Evolutionary conservation across 176 grass and related monocot species (phyloP).

Genomic region (Eleusine coracana): DNA sequence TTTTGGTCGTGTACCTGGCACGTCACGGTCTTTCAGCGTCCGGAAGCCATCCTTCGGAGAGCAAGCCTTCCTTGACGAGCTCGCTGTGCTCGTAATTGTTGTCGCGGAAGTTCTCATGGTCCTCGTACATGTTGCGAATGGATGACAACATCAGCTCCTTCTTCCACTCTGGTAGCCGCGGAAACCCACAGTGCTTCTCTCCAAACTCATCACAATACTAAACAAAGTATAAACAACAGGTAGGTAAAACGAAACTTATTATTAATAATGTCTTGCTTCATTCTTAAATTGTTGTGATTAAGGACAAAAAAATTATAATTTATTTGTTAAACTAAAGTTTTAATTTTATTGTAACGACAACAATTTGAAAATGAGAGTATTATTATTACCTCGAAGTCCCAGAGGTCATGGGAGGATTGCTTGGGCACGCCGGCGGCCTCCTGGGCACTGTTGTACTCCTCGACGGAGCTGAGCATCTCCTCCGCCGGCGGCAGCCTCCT

Average conservation of each 20-base stretch:
- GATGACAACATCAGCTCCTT: neutral
- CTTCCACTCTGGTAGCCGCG: slow-evolving; percentile 38
- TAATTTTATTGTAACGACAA: too few relatives aligned
- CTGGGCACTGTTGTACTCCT: neutral
- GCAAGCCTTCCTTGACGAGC: neutral
- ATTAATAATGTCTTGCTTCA: too few relatives aligned
- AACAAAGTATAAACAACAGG: too few relatives aligned
- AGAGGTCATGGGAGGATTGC: neutral
- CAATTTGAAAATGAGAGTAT: too few relatives aligned
- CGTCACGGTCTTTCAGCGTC: too few relatives aligned
- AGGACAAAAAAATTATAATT: too few relatives aligned
- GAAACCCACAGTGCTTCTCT: slow-evolving; percentile 16
- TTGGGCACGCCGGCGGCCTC: neutral
- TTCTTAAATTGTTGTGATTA: too few relatives aligned
- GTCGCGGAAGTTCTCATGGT: slow-evolving; percentile 38
- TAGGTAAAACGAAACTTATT: too few relatives aligned
- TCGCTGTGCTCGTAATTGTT: slow-evolving; percentile 11
- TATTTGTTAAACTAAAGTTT: too few relatives aligned
- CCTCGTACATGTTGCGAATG: accelerated
- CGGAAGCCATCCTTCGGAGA: neutral
- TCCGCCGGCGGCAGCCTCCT: neutral
- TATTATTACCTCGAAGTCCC: neutral
- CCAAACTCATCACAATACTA: slow-evolving; percentile 20
- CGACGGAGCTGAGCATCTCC: neutral
- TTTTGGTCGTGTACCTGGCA: too few relatives aligned